Evolutionary conservation across 2,329 filamentous ascomycete species (phyloP).

Genomic region (Elsinoe fawcettii): DNA sequence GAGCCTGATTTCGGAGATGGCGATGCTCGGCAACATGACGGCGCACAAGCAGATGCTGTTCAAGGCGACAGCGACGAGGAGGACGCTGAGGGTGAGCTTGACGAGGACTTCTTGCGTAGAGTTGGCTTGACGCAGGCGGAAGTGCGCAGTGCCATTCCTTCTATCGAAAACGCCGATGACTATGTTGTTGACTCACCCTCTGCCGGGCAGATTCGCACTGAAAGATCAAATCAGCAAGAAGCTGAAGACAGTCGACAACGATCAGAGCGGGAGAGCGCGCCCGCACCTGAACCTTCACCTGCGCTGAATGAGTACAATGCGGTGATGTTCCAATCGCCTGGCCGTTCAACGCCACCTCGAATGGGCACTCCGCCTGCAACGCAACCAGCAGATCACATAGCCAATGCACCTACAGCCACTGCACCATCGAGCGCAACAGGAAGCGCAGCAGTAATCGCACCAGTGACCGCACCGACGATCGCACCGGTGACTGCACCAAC

Average conservation of each 20-base stretch:
- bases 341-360: not conserved
- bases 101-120: not conserved
- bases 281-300: not conserved
- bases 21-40: not conserved
- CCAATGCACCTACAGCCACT: not conserved
- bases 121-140: not conserved
- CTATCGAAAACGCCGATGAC: not conserved
- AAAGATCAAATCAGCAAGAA: not conserved
- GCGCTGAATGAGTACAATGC: not conserved
- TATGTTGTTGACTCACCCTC: not conserved
- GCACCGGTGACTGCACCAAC: too few relatives aligned
- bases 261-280: constrained; percentile 6
- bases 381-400: not conserved
- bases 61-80: not conserved
- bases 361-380: not conserved
- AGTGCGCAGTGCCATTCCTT: not conserved
- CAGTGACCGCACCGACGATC: too few relatives aligned
- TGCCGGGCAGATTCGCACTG: not conserved
- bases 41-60: not conserved
- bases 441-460: too few relatives aligned
- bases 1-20: not conserved
- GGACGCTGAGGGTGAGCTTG: not conserved
- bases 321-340: not conserved
- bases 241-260: not conserved
- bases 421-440: too few relatives aligned